A percentile compares a stretch with the other conserved stretches of the same genome.
These are phyloP conservation scores for Aschersonia sp. DNA, from an alignment of 2,329 filamentous ascomycete species.

Conservation along the genomic window DNA sequence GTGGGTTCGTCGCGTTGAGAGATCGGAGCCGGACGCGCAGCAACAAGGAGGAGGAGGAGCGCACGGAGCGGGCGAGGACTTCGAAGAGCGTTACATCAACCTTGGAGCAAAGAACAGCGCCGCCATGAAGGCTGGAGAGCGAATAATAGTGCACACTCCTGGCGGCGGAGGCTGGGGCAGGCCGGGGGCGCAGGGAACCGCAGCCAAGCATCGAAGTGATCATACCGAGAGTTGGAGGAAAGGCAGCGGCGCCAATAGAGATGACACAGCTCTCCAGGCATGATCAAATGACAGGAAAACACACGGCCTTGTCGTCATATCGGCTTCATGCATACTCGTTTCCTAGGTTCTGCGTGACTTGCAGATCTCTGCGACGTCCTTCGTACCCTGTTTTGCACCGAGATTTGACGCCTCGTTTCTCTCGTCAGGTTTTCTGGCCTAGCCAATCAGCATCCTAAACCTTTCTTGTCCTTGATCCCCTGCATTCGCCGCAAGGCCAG, in stretches of 20 bases:
- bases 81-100: constrained; percentile 51
- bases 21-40: constrained; percentile 33
- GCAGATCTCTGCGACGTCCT: no score
- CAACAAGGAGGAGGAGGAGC: constrained; percentile 7
- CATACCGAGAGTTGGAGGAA: constrained; percentile 36
- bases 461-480: no score
- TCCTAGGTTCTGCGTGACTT: not conserved
- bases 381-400: no score
- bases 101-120: constrained; percentile 70
- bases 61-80: constrained; percentile 13
- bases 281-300: constrained; percentile 11
- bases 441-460: no score
- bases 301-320: no score
- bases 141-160: constrained; percentile 65
- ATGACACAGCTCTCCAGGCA: constrained; percentile 44
- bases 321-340: not conserved
- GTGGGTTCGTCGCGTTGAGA: constrained; percentile 65
- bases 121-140: constrained; percentile 59
- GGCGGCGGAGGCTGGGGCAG: constrained; percentile 67
- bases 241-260: constrained; percentile 40
- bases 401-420: no score
- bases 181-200: constrained; percentile 38
- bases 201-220: constrained; percentile 37
- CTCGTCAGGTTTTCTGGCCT: no score
- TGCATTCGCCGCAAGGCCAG: no score